These are phyloP conservation scores for Ajuga reptans DNA, from an alignment of 305 asterid species.

Conservation along the genomic window DNA sequence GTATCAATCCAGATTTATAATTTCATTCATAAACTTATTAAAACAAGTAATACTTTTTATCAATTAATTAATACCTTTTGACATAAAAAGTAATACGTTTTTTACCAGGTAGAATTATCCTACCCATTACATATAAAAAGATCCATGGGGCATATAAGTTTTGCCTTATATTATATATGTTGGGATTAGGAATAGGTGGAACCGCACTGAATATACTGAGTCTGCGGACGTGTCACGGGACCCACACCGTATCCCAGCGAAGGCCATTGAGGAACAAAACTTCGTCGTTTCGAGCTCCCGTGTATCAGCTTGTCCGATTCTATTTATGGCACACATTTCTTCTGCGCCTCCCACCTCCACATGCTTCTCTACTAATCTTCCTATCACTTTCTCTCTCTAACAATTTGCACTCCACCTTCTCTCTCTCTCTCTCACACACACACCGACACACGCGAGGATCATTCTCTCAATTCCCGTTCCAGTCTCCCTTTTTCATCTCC, in stretches of 20 bases:
- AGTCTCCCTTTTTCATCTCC: neutral
- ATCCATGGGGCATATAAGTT: no score
- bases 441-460: neutral
- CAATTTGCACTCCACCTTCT: neutral
- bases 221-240: slow-evolving; percentile 3
- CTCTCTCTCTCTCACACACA: neutral
- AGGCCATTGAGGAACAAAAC: neutral
- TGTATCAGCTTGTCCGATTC: slow-evolving; percentile 3
- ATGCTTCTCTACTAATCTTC: neutral
- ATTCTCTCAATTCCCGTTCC: neutral
- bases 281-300: slow-evolving; percentile 23
- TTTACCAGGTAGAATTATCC: no score
- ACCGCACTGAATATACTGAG: neutral
- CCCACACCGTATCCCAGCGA: slow-evolving; percentile 11
- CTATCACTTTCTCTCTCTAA: neutral
- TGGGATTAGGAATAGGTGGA: no score
- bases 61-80: no score
- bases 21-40: no score
- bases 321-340: slow-evolving; percentile 8
- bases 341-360: neutral
- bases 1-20: no score
- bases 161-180: no score
- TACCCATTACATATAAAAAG: no score
- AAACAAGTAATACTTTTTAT: no score
- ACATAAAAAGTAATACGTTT: no score